A percentile compares a stretch with the other conserved stretches of the same genome.
These are phyloP conservation scores for Solanum neorickii DNA, from an alignment of 257 asterid genomes.

Conservation along the genomic window DNA sequence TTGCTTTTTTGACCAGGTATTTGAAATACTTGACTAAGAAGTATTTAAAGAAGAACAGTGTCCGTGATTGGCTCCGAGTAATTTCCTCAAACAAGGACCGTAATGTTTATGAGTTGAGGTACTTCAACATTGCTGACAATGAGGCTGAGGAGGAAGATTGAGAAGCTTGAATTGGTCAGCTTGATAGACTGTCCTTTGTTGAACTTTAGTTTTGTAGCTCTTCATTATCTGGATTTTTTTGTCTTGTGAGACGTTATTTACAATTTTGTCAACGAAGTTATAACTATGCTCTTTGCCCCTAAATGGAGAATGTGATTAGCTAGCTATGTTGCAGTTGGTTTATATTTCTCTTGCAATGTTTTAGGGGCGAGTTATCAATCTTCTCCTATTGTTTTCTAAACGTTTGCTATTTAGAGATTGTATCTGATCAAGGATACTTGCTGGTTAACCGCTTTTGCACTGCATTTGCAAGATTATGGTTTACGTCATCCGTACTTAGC, in stretches of 20 bases:
- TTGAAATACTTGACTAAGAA: constrained; percentile 42
- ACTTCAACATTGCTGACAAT: constrained; percentile 45
- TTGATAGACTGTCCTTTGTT: background rate
- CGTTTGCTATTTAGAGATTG: background rate
- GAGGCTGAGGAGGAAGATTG: constrained; percentile 41
- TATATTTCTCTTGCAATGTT: background rate
- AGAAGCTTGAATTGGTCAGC: background rate
- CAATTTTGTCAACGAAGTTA: background rate
- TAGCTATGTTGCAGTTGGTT: background rate
- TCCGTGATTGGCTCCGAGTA: constrained; percentile 44
- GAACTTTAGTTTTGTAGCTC: background rate
- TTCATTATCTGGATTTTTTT: background rate
- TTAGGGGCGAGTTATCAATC: background rate
- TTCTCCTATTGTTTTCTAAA: background rate
- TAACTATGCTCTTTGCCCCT: background rate
- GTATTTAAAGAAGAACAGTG: constrained; percentile 37
- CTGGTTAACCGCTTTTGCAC: background rate
- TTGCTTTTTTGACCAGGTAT: constrained; percentile 7
- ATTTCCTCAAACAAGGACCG: constrained; percentile 41
- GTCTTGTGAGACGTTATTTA: background rate
- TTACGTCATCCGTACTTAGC: background rate
- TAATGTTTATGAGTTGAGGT: constrained; percentile 34
- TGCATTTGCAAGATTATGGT: background rate
- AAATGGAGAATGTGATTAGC: background rate
- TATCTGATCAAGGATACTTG: background rate